Evolutionary conservation across 148 eudicot genomes (phyloP).

Genomic region (Chenopodium album): DNA sequence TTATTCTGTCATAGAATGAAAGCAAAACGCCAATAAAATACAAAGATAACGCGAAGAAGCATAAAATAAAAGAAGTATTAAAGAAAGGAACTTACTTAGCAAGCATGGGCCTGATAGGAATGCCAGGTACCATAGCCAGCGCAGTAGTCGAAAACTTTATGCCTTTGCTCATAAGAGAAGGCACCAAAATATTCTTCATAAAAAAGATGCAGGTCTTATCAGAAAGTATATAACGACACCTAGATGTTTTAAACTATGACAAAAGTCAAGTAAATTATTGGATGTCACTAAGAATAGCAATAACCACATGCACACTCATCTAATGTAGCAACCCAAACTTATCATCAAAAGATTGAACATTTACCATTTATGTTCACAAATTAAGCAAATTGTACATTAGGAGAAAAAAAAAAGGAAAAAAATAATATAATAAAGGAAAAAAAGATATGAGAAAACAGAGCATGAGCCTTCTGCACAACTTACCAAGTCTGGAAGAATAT

Average conservation of each 20-base stretch:
- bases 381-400: neutral
- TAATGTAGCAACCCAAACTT: neutral
- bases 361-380: neutral
- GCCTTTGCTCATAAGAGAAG: constrained; percentile 84
- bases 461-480: constrained; percentile 9
- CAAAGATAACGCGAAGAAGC: neutral
- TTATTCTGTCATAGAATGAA: constrained; percentile 49
- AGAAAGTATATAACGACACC: neutral
- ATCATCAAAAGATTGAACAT: neutral
- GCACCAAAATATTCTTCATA: constrained; percentile 75
- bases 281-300: neutral
- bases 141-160: constrained; percentile 62
- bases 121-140: constrained; percentile 84
- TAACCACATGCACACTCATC: neutral
- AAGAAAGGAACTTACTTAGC: constrained; percentile 63
- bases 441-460: neutral
- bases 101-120: constrained; percentile 96
- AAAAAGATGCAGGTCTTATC: constrained; percentile 15
- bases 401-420: no score
- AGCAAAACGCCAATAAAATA: constrained; percentile 9
- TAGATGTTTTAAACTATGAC: neutral
- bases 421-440: neutral
- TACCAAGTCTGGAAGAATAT: constrained; percentile 87
- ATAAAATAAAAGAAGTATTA: neutral
- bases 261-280: neutral